These are phyloP conservation scores for Candida bentonensis DNA, from an alignment of 805 yeast species.

Conservation along the genomic window DNA sequence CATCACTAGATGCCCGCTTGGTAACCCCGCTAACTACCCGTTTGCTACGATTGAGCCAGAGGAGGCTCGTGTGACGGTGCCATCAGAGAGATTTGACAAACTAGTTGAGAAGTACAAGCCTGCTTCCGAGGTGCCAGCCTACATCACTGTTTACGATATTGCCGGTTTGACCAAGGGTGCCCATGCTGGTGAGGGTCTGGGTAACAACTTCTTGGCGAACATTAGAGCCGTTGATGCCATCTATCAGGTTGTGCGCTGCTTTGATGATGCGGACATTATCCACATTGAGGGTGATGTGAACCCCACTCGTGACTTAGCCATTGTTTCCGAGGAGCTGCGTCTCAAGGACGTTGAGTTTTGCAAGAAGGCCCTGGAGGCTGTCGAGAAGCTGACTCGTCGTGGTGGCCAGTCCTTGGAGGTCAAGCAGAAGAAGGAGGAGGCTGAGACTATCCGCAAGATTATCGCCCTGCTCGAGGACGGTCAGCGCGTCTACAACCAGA, in stretches of 20 bases:
- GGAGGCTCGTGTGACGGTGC: constrained; percentile 91
- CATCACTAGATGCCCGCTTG: constrained; percentile 80
- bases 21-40: constrained; percentile 96
- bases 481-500: constrained; percentile 73
- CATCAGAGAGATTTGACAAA: constrained; percentile 74
- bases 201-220: constrained; percentile 92
- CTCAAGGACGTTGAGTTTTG: constrained; percentile 94
- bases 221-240: constrained; percentile 97
- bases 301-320: constrained; percentile 88
- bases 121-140: constrained; percentile 80
- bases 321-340: constrained; percentile 82
- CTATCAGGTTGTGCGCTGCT: constrained; percentile 94
- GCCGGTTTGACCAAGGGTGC: constrained; percentile 98
- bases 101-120: constrained; percentile 64
- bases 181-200: constrained; percentile 91
- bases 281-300: constrained; percentile 95
- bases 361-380: constrained; percentile 64
- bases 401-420: constrained; percentile 85
- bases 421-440: constrained; percentile 79
- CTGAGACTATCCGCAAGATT: constrained; percentile 56
- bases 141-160: constrained; percentile 85
- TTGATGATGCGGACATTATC: constrained; percentile 94
- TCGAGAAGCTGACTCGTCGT: constrained; percentile 66
- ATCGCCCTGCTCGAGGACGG: constrained; percentile 70
- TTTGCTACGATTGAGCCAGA: constrained; percentile 98